Conservation (phyloP, 2,329 filamentous ascomycete species). For the Sporothrix variecibatus region DNA sequence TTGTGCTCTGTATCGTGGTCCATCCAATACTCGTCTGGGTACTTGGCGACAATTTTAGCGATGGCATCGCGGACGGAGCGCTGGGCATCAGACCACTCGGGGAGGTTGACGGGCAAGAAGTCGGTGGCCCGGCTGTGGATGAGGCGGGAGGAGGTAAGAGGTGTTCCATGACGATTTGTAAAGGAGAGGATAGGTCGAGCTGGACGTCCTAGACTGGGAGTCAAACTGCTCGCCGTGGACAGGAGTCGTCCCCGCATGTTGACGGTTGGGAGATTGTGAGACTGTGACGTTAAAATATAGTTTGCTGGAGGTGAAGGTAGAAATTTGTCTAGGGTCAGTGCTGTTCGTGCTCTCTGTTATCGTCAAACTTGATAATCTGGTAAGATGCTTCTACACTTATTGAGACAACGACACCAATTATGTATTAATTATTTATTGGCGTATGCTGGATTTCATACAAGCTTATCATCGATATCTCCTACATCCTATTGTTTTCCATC, state of each 20-base stretch:
- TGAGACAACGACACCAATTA: too few relatives aligned
- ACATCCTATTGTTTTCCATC: not conserved
- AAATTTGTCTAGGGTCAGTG: not conserved
- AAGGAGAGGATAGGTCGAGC: not conserved
- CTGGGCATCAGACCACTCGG: not conserved
- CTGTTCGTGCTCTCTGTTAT: not conserved
- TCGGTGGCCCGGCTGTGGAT: slow-evolving; percentile 2
- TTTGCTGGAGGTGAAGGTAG: not conserved
- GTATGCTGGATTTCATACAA: too few relatives aligned
- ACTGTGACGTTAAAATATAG: not conserved
- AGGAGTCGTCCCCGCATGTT: not conserved
- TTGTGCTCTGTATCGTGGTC: slow-evolving; percentile 61
- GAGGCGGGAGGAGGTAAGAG: not conserved
- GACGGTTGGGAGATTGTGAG: not conserved
- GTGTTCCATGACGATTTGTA: not conserved
- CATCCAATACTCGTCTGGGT: slow-evolving; percentile 66
- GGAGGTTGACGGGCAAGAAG: not conserved
- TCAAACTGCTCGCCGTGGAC: not conserved
- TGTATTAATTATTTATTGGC: too few relatives aligned
- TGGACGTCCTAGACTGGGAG: not conserved
- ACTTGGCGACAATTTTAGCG: not conserved
- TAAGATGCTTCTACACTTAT: too few relatives aligned
- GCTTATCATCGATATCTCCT: too few relatives aligned
- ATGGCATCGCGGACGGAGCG: not conserved
- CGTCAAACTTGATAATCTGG: too few relatives aligned